Conservation (phyloP, 1,284 basidiomycete species). For the Rhodotorula glutinis region DNA sequence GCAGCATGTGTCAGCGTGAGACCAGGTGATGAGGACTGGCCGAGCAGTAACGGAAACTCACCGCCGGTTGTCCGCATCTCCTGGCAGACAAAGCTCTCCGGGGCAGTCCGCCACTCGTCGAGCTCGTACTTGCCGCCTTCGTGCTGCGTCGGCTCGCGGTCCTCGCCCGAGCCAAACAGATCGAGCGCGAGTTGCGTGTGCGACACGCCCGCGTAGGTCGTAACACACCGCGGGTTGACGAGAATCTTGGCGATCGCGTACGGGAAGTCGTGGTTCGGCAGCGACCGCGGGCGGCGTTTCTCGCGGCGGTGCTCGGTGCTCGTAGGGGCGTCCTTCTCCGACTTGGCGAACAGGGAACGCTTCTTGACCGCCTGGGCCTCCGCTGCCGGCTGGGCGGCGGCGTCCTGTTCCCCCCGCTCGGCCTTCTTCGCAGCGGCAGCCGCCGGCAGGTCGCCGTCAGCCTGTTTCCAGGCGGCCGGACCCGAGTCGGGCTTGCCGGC, state of each 20-base stretch:
- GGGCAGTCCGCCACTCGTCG: constrained; percentile 89
- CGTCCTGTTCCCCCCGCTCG: neutral
- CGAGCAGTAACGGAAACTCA: constrained; percentile 17
- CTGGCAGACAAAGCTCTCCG: constrained; percentile 92
- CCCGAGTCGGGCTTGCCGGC: constrained; percentile 25
- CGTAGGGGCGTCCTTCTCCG: neutral
- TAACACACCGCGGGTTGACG: constrained; percentile 90
- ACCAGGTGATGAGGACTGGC: neutral
- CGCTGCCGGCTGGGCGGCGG: neutral
- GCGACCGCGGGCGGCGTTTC: constrained; percentile 48
- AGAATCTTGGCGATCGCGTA: constrained; percentile 72
- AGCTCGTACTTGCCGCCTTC: constrained; percentile 63
- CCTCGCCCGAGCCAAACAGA: constrained; percentile 72
- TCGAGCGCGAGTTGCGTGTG: constrained; percentile 88
- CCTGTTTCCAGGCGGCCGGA: constrained; percentile 19
- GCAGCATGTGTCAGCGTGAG: constrained; percentile 1
- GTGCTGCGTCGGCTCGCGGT: constrained; percentile 54
- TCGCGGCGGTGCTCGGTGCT: constrained; percentile 18
- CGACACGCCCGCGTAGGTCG: constrained; percentile 91
- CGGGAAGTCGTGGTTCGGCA: constrained; percentile 82
- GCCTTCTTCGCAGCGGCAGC: constrained; percentile 2
- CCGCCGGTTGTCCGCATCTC: constrained; percentile 65
- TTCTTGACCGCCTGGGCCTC: constrained; percentile 8
- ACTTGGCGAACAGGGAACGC: constrained; percentile 13
- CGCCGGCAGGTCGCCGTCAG: constrained; percentile 16